phyloP scores from a whole-genome alignment of 2,329 filamentous ascomycete species.

The Aspergillus nomiae region DNA sequence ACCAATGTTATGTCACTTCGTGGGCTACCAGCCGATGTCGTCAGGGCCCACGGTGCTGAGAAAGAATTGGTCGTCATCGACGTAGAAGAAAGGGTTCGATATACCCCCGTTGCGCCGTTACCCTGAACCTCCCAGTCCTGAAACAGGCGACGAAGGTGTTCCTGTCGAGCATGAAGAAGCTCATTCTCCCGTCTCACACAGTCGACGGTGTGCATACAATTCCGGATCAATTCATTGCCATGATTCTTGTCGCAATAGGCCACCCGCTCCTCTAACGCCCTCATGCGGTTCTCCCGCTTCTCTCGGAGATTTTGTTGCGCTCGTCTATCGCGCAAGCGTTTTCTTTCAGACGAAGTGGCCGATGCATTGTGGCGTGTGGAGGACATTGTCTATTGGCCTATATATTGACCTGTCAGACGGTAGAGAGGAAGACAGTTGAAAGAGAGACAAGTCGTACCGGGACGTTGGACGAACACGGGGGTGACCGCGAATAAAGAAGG shows the following conservation, averaged over 20 bases:
- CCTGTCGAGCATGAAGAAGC: not conserved
- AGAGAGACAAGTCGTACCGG: not conserved
- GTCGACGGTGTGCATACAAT: not conserved
- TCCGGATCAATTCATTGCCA: not conserved
- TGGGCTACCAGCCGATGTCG: not conserved
- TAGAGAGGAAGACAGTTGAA: not conserved
- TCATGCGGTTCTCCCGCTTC: constrained; percentile 8
- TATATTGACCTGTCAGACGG: not conserved
- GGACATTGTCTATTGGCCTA: not conserved
- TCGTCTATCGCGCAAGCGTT: constrained; percentile 13
- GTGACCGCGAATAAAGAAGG: not conserved
- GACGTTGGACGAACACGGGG: not conserved
- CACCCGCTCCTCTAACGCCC: constrained; percentile 4
- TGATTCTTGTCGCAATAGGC: constrained; percentile 5
- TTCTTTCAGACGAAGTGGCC: constrained; percentile 9
- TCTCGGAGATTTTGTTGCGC: constrained; percentile 11
- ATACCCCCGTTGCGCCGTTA: not conserved
- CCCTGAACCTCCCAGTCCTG: not conserved
- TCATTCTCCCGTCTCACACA: not conserved
- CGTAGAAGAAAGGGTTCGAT: not conserved
- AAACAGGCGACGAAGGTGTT: not conserved
- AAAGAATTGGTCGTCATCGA: not conserved
- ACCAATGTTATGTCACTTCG: not conserved
- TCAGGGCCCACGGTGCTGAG: not conserved
- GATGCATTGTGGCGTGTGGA: not conserved